Conservation (phyloP, 2,329 filamentous ascomycete species). For the Hypoxylon rubiginosum region DNA sequence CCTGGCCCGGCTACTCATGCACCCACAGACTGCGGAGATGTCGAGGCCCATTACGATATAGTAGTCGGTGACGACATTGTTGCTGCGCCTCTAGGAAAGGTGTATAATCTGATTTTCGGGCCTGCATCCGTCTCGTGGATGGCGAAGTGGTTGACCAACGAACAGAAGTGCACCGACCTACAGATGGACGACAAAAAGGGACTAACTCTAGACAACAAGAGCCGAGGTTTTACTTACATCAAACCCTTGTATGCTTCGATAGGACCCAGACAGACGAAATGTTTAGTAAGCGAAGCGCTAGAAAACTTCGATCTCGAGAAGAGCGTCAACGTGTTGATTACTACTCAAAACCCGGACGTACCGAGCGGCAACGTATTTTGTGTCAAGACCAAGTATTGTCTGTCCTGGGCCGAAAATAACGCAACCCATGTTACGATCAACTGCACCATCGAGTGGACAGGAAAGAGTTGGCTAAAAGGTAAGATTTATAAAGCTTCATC, state of each 20-base stretch:
- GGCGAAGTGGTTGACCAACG: conserved; percentile 84
- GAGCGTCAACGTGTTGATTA: conserved; percentile 82
- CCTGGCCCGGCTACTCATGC: conserved; percentile 86
- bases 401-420: conserved; percentile 92
- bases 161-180: conserved; percentile 91
- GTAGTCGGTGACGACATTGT: conserved; percentile 88
- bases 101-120: conserved; percentile 91
- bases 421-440: conserved; percentile 87
- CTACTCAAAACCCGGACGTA: conserved; percentile 93
- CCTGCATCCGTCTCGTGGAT: conserved; percentile 84
- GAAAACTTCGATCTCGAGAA: conserved; percentile 90
- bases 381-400: conserved; percentile 93
- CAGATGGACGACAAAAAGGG: conserved; percentile 88
- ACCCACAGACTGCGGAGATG: conserved; percentile 88
- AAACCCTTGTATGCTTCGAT: conserved; percentile 88
- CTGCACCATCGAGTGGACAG: conserved; percentile 94
- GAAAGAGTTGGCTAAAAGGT: conserved; percentile 99
- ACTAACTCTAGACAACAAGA: conserved; percentile 79
- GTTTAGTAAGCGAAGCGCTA: conserved; percentile 87
- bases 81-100: conserved; percentile 88
- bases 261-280: conserved; percentile 94
- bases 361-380: conserved; percentile 92
- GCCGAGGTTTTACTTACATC: conserved; percentile 85
- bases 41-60: conserved; percentile 84
- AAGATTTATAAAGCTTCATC: conserved; percentile 49